These are phyloP conservation scores for Larix kaempferi DNA, from an alignment of 75 land plant species.

Conservation along the genomic window DNA sequence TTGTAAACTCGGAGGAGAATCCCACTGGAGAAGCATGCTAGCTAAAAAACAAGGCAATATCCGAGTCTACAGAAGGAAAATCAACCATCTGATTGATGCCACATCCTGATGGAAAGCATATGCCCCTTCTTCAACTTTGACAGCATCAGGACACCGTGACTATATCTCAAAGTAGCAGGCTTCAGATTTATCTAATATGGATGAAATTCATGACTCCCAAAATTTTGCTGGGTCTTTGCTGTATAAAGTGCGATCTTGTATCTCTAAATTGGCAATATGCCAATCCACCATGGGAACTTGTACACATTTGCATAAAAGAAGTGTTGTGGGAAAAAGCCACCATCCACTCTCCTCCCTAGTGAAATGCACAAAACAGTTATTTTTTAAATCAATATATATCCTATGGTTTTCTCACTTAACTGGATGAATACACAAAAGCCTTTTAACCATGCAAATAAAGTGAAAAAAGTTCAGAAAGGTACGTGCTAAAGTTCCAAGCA, in stretches of 20 bases:
- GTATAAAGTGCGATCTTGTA: slow-evolving; percentile 88
- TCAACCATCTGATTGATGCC: neutral
- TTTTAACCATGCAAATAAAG: neutral
- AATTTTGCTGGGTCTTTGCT: slow-evolving; percentile 72
- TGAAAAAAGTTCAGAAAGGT: slow-evolving; percentile 12
- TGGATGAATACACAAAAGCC: neutral
- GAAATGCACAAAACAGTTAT: slow-evolving; percentile 9
- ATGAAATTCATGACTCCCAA: slow-evolving; percentile 74
- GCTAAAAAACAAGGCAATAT: neutral
- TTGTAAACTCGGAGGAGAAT: no score
- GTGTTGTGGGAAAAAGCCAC: slow-evolving; percentile 81
- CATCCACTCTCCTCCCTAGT: slow-evolving; percentile 92
- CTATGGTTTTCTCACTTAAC: neutral
- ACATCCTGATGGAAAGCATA: neutral
- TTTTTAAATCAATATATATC: neutral
- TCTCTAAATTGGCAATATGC: slow-evolving; percentile 93
- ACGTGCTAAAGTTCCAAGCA: slow-evolving; percentile 64
- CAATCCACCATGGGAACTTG: slow-evolving; percentile 88
- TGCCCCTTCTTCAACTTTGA: neutral
- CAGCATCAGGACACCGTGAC: neutral
- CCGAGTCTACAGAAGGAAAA: neutral
- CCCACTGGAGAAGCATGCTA: no score
- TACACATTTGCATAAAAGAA: slow-evolving; percentile 72
- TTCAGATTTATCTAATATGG: neutral
- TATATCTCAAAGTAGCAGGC: neutral